Evolutionary conservation across 352 stramenopile genomes (phyloP), one percentile per base, ranked within the genome.

Genomic region (Bremia lactucae): DNA sequence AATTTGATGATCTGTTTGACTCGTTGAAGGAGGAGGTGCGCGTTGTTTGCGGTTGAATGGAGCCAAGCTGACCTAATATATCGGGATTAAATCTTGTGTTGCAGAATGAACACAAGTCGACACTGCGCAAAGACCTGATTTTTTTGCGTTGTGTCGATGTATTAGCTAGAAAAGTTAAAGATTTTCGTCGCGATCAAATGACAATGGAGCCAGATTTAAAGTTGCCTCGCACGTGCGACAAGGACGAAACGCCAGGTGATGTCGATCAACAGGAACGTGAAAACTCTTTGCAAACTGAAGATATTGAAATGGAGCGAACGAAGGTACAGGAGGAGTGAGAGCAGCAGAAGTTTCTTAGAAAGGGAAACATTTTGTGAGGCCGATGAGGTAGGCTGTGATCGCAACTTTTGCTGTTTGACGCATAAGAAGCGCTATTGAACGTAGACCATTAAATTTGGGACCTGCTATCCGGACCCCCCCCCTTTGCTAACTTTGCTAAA

Each of bases 81-180:
- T 15, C 8, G 25, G 45, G 31, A 23, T 28, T 46, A 33, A n/a
- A 7, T 53, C 20, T 31, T 49, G 10, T 53, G 4, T 23, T 52
- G 16, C 25, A 87, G 67, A 61, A 77, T 53, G 62, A 71, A 34
- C 59, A 85, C 24, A 49, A 58, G 5, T 57, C 67, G 6, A 53
- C 65, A 1, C 22, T 83, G 9, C 49, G 62, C 31, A 52, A 70
- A 42, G 75, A 84, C 35, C 21, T 81, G 40, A 71, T 52, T n/a
- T 68, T 87, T 21, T 51, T 84, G 28, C 65, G 70, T 13, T 65
- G 72, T 36, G 57, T 85, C 21, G 65, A 85, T 23, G 63, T 61
- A 20, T 62, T 87, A 11, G 49, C 61, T 2, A 48, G 54, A 3
- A 84, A 78, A 53, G 68, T 64, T 11, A 57, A 58, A 34, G 46